A percentile compares a stretch with the other conserved stretches of the same genome.
Conservation (phyloP, 2,329 filamentous ascomycete genomes). For the Xenoacremonium recifei region DNA sequence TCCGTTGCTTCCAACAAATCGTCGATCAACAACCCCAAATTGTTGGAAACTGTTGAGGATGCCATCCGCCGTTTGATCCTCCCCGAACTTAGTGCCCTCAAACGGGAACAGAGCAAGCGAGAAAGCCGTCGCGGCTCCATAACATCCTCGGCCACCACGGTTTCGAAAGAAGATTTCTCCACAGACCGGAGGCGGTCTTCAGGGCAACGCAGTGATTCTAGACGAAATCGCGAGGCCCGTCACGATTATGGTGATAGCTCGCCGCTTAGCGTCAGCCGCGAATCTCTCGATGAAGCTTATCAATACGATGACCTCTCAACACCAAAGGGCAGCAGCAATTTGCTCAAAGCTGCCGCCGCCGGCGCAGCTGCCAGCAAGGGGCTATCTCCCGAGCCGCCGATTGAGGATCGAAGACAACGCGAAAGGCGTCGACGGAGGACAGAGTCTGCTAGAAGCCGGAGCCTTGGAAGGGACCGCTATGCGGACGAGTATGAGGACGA, state of each 20-base stretch:
- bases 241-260: slow-evolving; percentile 53
- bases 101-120: slow-evolving; percentile 81
- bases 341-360: slow-evolving; percentile 43
- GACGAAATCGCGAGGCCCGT: slow-evolving; percentile 52
- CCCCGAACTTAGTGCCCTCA: slow-evolving; percentile 87
- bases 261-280: slow-evolving; percentile 46
- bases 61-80: slow-evolving; percentile 87
- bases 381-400: slow-evolving; percentile 38
- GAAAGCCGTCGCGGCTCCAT: slow-evolving; percentile 67
- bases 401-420: slow-evolving; percentile 51
- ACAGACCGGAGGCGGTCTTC: slow-evolving; percentile 62
- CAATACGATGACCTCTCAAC: slow-evolving; percentile 37
- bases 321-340: slow-evolving; percentile 46
- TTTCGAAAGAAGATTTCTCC: slow-evolving; percentile 55
- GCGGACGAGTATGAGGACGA: slow-evolving; percentile 53
- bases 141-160: slow-evolving; percentile 49
- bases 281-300: slow-evolving; percentile 42
- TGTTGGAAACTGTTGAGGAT: slow-evolving; percentile 90
- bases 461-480: slow-evolving; percentile 43
- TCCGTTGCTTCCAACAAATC: slow-evolving; percentile 58
- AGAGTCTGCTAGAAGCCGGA: slow-evolving; percentile 45
- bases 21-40: slow-evolving; percentile 87
- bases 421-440: slow-evolving; percentile 51
- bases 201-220: slow-evolving; percentile 48
- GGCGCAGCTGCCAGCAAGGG: slow-evolving; percentile 41